Conservation (phyloP, 2,329 filamentous ascomycete genomes). For the Claviceps digitariae region DNA sequence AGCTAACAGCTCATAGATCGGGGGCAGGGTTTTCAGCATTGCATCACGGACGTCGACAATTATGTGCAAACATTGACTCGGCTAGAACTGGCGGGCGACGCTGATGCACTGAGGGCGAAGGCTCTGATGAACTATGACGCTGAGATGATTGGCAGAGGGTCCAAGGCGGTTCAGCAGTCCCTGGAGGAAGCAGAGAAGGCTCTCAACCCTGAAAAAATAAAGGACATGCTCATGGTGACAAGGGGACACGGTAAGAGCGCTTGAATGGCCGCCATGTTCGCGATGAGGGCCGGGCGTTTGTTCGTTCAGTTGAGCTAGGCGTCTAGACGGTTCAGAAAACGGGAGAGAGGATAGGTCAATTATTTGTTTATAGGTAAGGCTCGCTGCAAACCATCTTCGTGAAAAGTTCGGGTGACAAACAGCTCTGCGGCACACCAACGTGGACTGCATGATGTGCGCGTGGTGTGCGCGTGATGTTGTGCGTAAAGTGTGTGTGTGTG, state of each 20-base stretch:
- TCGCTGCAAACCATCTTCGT: not conserved
- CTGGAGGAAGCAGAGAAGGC: slow-evolving; percentile 19
- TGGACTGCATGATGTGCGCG: not conserved
- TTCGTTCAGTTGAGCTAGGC: not conserved
- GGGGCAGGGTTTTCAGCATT: slow-evolving; percentile 32
- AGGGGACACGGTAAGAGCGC: slow-evolving; percentile 6
- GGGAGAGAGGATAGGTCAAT: too few species aligned
- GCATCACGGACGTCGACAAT: slow-evolving; percentile 25
- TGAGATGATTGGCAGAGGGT: slow-evolving; percentile 20
- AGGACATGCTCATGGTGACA: slow-evolving; percentile 20
- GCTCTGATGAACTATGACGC: slow-evolving; percentile 17
- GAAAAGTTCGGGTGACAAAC: not conserved
- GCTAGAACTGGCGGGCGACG: slow-evolving; percentile 6
- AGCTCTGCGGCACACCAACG: not conserved
- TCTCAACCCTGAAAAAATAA: slow-evolving; percentile 15
- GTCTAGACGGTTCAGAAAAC: not conserved
- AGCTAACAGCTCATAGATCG: slow-evolving; percentile 17
- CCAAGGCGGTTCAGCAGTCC: slow-evolving; percentile 20
- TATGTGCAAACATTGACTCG: slow-evolving; percentile 20
- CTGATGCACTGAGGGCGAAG: slow-evolving; percentile 6
- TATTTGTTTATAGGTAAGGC: not conserved
- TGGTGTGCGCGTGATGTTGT: not conserved
- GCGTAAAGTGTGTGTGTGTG: too few species aligned
- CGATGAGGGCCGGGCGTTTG: not conserved
- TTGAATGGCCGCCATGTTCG: not conserved